These are phyloP conservation scores for Umbelopsis sp. DNA, from an alignment of 371 early-diverging fungal genomes.

Conservation along the genomic window DNA sequence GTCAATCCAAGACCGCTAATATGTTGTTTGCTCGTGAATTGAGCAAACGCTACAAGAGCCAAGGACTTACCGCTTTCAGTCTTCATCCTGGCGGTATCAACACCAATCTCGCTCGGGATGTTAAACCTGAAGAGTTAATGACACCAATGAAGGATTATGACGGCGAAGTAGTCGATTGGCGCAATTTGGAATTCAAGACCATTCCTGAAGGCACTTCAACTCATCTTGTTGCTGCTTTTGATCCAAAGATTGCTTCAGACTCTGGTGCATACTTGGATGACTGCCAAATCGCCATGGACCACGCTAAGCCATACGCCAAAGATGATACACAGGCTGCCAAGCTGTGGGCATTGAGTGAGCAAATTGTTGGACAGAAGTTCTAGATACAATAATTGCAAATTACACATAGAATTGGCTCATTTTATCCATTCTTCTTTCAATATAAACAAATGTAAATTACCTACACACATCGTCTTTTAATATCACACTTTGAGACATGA, in stretches of 20 bases:
- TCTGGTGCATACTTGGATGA: conserved; percentile 32
- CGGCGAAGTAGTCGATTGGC: not conserved
- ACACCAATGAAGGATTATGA: not conserved
- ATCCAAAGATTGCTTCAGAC: conserved; percentile 24
- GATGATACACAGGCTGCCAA: not conserved
- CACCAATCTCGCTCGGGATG: not conserved
- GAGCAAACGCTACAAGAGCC: conserved; percentile 37
- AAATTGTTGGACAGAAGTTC: not conserved
- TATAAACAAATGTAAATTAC: no score
- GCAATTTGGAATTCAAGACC: not conserved
- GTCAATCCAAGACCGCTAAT: conserved; percentile 64
- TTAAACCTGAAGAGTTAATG: not conserved
- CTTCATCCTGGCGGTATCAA: not conserved
- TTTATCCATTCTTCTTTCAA: no score
- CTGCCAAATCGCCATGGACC: conserved; percentile 13
- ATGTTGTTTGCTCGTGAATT: conserved; percentile 60
- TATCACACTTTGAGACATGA: no score
- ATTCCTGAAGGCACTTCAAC: not conserved
- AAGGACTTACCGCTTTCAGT: not conserved
- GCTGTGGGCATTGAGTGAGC: conserved; percentile 14
- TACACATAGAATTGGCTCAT: no score
- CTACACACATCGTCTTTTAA: no score
- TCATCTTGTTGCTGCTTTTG: conserved; percentile 21
- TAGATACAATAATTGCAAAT: no score
- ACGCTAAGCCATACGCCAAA: not conserved